Conservation (phyloP, 163 green algal species). For the Scenedesmus sp. region DNA sequence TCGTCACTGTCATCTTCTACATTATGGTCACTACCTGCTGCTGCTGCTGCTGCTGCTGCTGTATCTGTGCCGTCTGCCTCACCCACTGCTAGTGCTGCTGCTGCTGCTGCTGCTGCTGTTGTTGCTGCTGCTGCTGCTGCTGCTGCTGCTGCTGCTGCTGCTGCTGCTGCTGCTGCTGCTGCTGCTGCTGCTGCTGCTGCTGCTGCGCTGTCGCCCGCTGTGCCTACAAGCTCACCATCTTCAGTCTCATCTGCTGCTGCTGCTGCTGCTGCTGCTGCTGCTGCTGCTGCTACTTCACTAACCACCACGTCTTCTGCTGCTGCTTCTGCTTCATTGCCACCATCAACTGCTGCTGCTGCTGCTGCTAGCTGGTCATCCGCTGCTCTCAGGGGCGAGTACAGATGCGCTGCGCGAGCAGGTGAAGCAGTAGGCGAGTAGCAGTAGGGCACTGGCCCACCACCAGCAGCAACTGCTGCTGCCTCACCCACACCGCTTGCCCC, state of each 20-base stretch:
- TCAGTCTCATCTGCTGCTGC: not conserved
- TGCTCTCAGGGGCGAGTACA: not conserved
- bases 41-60: too few relatives aligned
- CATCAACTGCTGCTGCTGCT: not conserved
- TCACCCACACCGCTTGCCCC: not conserved
- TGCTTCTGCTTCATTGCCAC: not conserved
- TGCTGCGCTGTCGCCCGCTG: not conserved
- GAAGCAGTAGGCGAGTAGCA: not conserved
- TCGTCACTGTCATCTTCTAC: not conserved
- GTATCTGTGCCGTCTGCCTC: not conserved
- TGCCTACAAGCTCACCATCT: not conserved
- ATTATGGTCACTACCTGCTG: not conserved
- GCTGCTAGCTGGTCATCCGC: not conserved
- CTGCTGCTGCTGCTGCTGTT: too few relatives aligned
- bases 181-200: constrained; percentile 10
- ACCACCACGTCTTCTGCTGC: not conserved
- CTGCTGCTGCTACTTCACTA: not conserved
- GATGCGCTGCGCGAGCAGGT: not conserved
- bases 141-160: not conserved
- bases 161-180: not conserved
- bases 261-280: too few relatives aligned
- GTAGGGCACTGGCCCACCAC: not conserved
- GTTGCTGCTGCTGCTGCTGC: not conserved
- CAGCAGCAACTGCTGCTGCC: not conserved
- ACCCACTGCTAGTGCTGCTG: not conserved